These are phyloP conservation scores for Torulaspora indica DNA, from an alignment of 805 yeast species.

Conservation along the genomic window DNA sequence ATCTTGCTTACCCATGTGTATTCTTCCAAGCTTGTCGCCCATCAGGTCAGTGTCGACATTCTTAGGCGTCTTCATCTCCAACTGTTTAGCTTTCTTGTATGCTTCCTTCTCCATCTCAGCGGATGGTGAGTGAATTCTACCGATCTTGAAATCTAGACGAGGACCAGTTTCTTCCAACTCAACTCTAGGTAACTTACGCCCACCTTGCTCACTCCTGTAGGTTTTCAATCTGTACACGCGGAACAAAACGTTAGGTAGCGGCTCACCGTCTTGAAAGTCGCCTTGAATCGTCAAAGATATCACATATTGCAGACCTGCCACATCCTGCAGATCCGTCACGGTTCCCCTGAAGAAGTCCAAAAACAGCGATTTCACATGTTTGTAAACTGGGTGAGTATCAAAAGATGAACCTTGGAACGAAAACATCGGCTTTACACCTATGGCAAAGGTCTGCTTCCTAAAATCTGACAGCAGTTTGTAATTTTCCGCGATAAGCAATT, in stretches of 20 bases:
- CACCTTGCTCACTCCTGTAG: conserved; percentile 66
- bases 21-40: conserved; percentile 96
- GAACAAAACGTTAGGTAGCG: conserved; percentile 77
- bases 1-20: conserved; percentile 95
- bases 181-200: conserved; percentile 75
- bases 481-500: conserved; percentile 65
- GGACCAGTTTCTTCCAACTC: conserved; percentile 96
- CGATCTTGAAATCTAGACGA: conserved; percentile 85
- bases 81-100: conserved; percentile 67
- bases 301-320: conserved; percentile 89
- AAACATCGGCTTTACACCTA: conserved; percentile 93
- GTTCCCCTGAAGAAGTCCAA: conserved; percentile 89
- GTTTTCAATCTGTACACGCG: conserved; percentile 87
- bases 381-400: conserved; percentile 80
- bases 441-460: conserved; percentile 68
- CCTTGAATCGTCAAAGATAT: conserved; percentile 76
- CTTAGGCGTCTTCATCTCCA: conserved; percentile 79
- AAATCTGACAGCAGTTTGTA: conserved; percentile 75
- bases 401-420: conserved; percentile 88
- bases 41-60: conserved; percentile 78
- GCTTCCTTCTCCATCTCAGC: conserved; percentile 93
- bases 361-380: conserved; percentile 81
- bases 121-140: conserved; percentile 75
- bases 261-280: conserved; percentile 62
- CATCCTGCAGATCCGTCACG: conserved; percentile 76